Percentiles rank a stretch among this genome's conserved stretches.
Evolutionary conservation across 2,329 filamentous ascomycete species (phyloP).

Genomic region (Camptophora hylomeconis): DNA sequence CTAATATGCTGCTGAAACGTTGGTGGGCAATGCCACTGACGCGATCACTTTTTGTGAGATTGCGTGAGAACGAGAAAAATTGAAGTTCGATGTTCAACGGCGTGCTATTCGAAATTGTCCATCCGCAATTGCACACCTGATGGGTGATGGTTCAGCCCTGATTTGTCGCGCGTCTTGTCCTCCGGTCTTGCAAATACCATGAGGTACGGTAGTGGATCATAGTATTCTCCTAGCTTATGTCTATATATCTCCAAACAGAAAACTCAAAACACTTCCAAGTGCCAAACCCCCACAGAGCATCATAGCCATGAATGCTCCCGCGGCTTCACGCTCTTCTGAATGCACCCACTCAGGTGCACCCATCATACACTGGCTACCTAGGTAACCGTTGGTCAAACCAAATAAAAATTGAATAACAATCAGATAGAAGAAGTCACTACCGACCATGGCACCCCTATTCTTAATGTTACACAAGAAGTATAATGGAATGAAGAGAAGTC

Average conservation of each 20-base stretch:
- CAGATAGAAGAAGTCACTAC: conserved; percentile 81
- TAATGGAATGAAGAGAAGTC: conserved; percentile 63
- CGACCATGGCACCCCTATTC: conserved; percentile 57
- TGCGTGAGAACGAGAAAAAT: too few relatives aligned
- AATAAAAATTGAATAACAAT: conserved; percentile 71
- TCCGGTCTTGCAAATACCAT: too few relatives aligned
- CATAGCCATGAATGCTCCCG: conserved; percentile 87
- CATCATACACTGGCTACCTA: conserved; percentile 87
- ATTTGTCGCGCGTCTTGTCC: too few relatives aligned
- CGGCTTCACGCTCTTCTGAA: conserved; percentile 69
- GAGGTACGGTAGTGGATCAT: too few relatives aligned
- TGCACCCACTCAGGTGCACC: conserved; percentile 70
- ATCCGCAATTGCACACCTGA: too few relatives aligned
- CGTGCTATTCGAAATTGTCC: too few relatives aligned
- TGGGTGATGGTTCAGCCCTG: too few relatives aligned
- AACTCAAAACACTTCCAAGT: conserved; percentile 79
- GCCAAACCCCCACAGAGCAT: conserved; percentile 77
- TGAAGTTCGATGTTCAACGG: too few relatives aligned
- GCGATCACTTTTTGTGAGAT: too few relatives aligned
- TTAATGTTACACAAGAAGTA: conserved; percentile 84
- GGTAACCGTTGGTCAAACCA: conserved; percentile 73
- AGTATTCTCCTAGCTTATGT: too few relatives aligned
- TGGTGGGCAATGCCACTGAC: too few relatives aligned
- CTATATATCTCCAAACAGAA: conserved; percentile 43
- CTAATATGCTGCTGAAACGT: too few relatives aligned